These are phyloP conservation scores for Blastobotrys chiropterorum DNA, from an alignment of 805 yeast species.

Conservation along the genomic window DNA sequence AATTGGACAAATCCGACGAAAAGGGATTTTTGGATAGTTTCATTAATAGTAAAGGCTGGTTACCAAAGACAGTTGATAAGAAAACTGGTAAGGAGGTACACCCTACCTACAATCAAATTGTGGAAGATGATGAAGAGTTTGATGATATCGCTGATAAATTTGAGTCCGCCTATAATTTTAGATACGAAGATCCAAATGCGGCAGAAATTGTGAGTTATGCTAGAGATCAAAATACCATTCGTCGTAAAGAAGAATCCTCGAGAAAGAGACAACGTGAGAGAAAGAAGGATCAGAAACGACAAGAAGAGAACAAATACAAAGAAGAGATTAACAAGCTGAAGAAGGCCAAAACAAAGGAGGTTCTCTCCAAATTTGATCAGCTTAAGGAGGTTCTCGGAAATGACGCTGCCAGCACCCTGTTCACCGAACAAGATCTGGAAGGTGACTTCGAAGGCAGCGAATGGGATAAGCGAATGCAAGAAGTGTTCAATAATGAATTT, in stretches of 20 bases:
- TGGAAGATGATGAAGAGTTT: constrained; percentile 72
- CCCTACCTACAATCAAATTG: constrained; percentile 30
- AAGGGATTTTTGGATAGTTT: constrained; percentile 69
- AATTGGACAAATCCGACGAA: constrained; percentile 60
- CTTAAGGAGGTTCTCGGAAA: constrained; percentile 65
- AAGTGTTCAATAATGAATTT: constrained; percentile 78
- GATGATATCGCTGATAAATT: constrained; percentile 88
- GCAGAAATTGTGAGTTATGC: constrained; percentile 93
- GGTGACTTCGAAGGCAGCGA: constrained; percentile 86
- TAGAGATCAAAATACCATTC: constrained; percentile 81
- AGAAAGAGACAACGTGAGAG: constrained; percentile 80
- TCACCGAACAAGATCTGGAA: constrained; percentile 70
- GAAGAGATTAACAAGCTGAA: constrained; percentile 64
- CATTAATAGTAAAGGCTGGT: constrained; percentile 80
- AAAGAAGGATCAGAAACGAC: constrained; percentile 47
- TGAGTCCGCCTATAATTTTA: constrained; percentile 89
- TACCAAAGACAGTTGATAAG: constrained; percentile 63
- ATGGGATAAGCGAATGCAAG: constrained; percentile 84
- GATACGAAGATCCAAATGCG: constrained; percentile 87
- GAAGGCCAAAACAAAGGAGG: constrained; percentile 67
- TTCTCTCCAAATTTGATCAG: constrained; percentile 61
- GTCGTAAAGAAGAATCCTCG: constrained; percentile 67
- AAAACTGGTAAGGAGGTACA: constrained; percentile 39
- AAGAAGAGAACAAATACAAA: constrained; percentile 50
- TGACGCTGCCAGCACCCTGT: constrained; percentile 49